Evolutionary conservation across 2,329 filamentous ascomycete species (phyloP).

Genomic region (Fusarium tricinctum): DNA sequence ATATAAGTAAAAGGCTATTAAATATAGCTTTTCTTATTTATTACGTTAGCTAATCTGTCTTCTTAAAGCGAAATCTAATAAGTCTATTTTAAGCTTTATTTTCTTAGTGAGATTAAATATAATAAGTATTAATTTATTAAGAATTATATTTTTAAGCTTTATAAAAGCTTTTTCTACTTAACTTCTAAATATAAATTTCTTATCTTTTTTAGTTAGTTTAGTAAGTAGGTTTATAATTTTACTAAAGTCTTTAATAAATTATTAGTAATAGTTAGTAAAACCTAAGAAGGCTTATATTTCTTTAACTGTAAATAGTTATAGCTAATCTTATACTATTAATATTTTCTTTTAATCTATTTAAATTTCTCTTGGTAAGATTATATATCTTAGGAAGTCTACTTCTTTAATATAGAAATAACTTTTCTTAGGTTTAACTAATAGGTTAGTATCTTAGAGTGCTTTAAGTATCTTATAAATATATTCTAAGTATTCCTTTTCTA

Average conservation of each 20-base stretch:
- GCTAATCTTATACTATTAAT: not conserved
- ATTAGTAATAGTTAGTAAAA: slow-evolving; percentile 21
- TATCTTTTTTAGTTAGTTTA: not conserved
- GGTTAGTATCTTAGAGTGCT: slow-evolving; percentile 23
- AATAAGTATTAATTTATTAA: too few species aligned
- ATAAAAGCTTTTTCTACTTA: too few species aligned
- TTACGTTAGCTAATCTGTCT: not conserved
- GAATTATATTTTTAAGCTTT: too few species aligned
- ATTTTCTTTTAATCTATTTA: slow-evolving; percentile 36
- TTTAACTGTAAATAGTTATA: not conserved
- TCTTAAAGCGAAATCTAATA: too few species aligned
- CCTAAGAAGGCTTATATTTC: slow-evolving; percentile 30
- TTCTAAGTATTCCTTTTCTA: too few species aligned
- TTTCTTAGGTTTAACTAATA: slow-evolving; percentile 34
- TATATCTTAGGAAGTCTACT: slow-evolving; percentile 31
- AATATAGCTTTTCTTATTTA: not conserved
- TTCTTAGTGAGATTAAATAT: too few species aligned
- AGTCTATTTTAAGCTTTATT: too few species aligned
- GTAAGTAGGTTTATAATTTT: not conserved
- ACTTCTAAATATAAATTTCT: not conserved
- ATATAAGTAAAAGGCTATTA: not conserved
- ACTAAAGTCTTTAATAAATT: slow-evolving; percentile 16
- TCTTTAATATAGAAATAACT: slow-evolving; percentile 31
- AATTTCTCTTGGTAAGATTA: slow-evolving; percentile 22
- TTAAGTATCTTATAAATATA: too few species aligned